Evolutionary conservation across 495 filamentous ascomycete genomes (phyloP).

Genomic region (Tuber aestivum): DNA sequence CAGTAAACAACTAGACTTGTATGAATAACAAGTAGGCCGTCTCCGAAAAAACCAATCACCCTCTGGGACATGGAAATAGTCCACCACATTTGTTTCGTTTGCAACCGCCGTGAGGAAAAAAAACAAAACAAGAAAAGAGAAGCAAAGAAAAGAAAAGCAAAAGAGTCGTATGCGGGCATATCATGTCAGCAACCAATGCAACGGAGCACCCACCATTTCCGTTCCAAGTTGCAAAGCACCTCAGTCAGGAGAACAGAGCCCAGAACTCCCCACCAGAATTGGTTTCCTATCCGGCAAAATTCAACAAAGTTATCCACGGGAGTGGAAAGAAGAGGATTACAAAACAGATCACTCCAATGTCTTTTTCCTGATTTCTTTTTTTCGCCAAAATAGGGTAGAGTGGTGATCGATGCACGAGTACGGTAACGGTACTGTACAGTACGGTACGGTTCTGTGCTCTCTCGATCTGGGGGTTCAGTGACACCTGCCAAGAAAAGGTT

Average conservation of each 20-base stretch:
- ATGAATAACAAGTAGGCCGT: not conserved
- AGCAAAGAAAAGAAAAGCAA: too few relatives aligned
- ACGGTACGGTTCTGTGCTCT: too few relatives aligned
- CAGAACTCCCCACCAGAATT: not conserved
- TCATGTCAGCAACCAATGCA: not conserved
- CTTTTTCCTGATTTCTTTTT: not conserved
- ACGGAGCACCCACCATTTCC: not conserved
- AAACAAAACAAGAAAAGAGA: too few relatives aligned
- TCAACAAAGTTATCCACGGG: too few relatives aligned
- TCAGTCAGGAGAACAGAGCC: not conserved
- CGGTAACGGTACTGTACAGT: too few relatives aligned
- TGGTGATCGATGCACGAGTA: too few relatives aligned
- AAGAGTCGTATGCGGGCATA: not conserved
- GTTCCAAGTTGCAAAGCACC: too few relatives aligned
- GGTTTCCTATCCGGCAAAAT: not conserved
- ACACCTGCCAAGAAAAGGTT: not conserved
- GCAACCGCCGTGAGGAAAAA: not conserved
- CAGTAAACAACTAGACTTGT: too few relatives aligned
- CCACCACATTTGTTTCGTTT: not conserved
- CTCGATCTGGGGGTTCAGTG: not conserved
- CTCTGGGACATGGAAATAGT: fast-evolving
- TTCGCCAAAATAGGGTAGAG: not conserved
- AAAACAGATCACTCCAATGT: not conserved
- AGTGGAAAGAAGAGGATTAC: not conserved
- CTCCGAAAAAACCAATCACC: not conserved